Conservation (phyloP, 2,329 filamentous ascomycete genomes). For the Colletotrichum sp. region DNA sequence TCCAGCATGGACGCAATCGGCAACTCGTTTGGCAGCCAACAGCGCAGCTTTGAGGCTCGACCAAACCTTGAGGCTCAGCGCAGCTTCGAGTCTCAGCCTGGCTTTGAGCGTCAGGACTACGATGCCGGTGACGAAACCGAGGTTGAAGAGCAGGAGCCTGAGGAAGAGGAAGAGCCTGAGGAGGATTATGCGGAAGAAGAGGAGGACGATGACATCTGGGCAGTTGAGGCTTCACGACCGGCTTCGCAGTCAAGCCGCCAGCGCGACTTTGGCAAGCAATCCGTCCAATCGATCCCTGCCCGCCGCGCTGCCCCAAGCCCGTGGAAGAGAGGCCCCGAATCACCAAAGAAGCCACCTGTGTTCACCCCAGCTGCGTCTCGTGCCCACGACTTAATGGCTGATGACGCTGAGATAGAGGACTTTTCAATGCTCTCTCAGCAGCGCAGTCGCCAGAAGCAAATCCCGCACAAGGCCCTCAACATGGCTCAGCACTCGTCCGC, state of each 20-base stretch:
- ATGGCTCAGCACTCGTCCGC: not conserved
- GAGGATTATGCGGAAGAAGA: slow-evolving; percentile 36
- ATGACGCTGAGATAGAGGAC: slow-evolving; percentile 38
- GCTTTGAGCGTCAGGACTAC: not conserved
- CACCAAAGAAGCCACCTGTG: slow-evolving; percentile 25
- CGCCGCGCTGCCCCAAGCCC: slow-evolving; percentile 38
- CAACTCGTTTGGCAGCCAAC: not conserved
- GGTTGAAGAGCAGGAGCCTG: slow-evolving; percentile 3
- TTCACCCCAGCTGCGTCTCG: slow-evolving; percentile 5
- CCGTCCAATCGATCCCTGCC: slow-evolving; percentile 14
- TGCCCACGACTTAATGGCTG: not conserved
- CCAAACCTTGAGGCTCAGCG: not conserved
- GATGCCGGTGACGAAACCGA: slow-evolving; percentile 11
- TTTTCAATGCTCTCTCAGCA: slow-evolving; percentile 48
- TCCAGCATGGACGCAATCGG: slow-evolving; percentile 11
- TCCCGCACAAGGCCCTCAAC: slow-evolving; percentile 1
- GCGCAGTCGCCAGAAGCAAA: slow-evolving; percentile 10
- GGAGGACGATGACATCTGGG: slow-evolving; percentile 58
- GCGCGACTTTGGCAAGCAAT: slow-evolving; percentile 32
- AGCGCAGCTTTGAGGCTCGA: not conserved
- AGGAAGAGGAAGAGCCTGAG: slow-evolving; percentile 15
- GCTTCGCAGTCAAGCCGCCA: slow-evolving; percentile 23
- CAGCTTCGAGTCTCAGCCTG: not conserved
- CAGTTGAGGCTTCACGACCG: slow-evolving; percentile 57
- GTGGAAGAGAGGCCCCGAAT: slow-evolving; percentile 37